Evolutionary conservation across 1,284 basidiomycete species (phyloP).

Genomic region (Cutaneotrichosporon dermatis): DNA sequence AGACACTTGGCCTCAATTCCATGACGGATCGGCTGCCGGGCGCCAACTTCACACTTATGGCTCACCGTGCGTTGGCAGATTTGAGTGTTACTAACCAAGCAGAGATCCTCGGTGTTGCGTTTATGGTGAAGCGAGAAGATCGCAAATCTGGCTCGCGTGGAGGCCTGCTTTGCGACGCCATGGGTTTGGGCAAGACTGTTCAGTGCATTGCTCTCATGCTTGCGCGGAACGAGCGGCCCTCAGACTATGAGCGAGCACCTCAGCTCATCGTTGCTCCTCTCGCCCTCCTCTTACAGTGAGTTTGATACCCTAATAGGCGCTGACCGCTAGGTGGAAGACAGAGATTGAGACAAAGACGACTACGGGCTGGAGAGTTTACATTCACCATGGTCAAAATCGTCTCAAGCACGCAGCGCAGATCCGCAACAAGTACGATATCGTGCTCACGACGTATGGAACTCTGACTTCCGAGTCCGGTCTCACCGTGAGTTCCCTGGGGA

Average conservation of each 20-base stretch:
- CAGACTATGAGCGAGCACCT: constrained; percentile 31
- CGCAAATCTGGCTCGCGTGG: constrained; percentile 32
- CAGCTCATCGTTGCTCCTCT: constrained; percentile 50
- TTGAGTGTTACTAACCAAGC: background rate
- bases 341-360: constrained; percentile 49
- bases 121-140: constrained; percentile 45
- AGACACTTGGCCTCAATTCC: constrained; percentile 24
- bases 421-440: constrained; percentile 42
- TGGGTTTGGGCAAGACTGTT: constrained; percentile 48
- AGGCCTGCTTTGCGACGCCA: constrained; percentile 43
- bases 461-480: constrained; percentile 28
- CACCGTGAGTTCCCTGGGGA: constrained; percentile 12
- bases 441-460: constrained; percentile 45
- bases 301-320: background rate
- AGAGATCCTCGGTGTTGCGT: constrained; percentile 44
- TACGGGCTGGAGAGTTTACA: constrained; percentile 29
- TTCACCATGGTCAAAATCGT: constrained; percentile 45
- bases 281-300: constrained; percentile 46
- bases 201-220: constrained; percentile 47
- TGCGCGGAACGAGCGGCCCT: constrained; percentile 36
- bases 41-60: constrained; percentile 37
- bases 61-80: constrained; percentile 36
- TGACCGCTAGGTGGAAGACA: constrained; percentile 38
- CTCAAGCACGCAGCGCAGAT: constrained; percentile 28
- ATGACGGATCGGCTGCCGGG: constrained; percentile 27